These are phyloP conservation scores for Penicillium chermesinum DNA, from an alignment of 495 filamentous ascomycete species.

Conservation along the genomic window DNA sequence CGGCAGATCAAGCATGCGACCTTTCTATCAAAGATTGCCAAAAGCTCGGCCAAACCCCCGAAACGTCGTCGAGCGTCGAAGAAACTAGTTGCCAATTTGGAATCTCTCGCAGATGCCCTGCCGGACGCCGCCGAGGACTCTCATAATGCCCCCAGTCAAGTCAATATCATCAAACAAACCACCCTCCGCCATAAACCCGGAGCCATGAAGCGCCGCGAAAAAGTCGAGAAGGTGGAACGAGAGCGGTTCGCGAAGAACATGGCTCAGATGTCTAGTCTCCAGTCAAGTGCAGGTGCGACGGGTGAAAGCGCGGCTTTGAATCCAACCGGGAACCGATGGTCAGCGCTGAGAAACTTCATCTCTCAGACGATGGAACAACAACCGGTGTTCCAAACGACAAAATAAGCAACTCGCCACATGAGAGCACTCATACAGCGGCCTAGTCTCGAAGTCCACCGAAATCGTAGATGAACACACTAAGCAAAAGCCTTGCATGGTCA, in stretches of 20 bases:
- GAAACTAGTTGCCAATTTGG: slow-evolving; percentile 71
- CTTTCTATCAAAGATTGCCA: slow-evolving; percentile 71
- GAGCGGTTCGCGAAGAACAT: slow-evolving; percentile 78
- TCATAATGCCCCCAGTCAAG: slow-evolving; percentile 31
- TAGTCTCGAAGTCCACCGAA: too few species aligned
- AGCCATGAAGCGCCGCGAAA: slow-evolving; percentile 76
- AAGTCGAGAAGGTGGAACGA: slow-evolving; percentile 69
- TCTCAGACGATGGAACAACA: slow-evolving; percentile 71
- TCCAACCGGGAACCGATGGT: slow-evolving; percentile 57
- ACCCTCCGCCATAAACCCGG: slow-evolving; percentile 69
- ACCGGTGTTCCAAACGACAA: slow-evolving; percentile 50
- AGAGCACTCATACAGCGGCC: too few species aligned
- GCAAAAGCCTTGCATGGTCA: too few species aligned
- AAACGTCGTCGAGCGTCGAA: slow-evolving; percentile 66
- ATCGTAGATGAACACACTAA: too few species aligned
- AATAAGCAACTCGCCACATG: slow-evolving; percentile 19
- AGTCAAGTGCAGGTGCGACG: slow-evolving; percentile 7
- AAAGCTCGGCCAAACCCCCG: slow-evolving; percentile 43
- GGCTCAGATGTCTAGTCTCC: slow-evolving; percentile 50
- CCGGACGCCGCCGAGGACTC: slow-evolving; percentile 47
- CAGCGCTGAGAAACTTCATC: slow-evolving; percentile 63
- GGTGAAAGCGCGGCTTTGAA: slow-evolving; percentile 18
- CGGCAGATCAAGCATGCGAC: slow-evolving; percentile 67
- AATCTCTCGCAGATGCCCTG: slow-evolving; percentile 72
- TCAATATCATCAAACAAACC: slow-evolving; percentile 57